Evolutionary conservation across 345 rosid species (phyloP), one percentile per base, ranked within the genome.

Genomic region (Eucalyptus marginata): DNA sequence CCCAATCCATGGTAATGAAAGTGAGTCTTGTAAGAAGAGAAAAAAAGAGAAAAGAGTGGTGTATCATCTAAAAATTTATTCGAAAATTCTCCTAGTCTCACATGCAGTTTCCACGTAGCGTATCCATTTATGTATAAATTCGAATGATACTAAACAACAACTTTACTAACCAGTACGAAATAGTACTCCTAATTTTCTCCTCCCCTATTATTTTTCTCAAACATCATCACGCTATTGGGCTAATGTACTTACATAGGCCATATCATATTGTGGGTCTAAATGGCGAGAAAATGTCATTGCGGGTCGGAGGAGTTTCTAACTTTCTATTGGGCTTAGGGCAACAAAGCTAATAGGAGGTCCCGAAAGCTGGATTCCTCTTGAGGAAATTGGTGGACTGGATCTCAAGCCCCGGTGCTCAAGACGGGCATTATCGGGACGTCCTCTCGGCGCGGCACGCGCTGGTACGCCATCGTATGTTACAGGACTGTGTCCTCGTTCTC

Each of bases 371-470:
- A 79, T 95, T 96, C 47, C 93, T 91, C 87, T 96, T 94, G 50
- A 94, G 95, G 86, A 97, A 96, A 86, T 95, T 94, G 3, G 94
- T 88, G 8, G 98, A 97, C 29, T 93, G 94, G 66, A 96, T 96
- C 91, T 95, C 94, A 89, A 95, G 96, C 27, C 27, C 97, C 96
- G 18, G 89, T 92, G 2, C 91, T 93, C 52, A 97, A 88, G 4
- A 93, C 90, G 1, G 98, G 93, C 99, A 97, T 97, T 10, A 92
- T 91, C 3, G 97, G 97, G 79, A 95, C 95, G 90, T 97, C 98
- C 88, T 95, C 99, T 90, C 95, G 95, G 90, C 62, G 93, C 27
- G 98, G 99, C 84, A 89, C 92, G 87, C 94, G 97, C 90, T 95
- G 97, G 89, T 94, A 92, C 80, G 97, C 97, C 25, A 96, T 90